Conservation (phyloP, 805 yeast genomes). For the Kuraishia capsulata region DNA sequence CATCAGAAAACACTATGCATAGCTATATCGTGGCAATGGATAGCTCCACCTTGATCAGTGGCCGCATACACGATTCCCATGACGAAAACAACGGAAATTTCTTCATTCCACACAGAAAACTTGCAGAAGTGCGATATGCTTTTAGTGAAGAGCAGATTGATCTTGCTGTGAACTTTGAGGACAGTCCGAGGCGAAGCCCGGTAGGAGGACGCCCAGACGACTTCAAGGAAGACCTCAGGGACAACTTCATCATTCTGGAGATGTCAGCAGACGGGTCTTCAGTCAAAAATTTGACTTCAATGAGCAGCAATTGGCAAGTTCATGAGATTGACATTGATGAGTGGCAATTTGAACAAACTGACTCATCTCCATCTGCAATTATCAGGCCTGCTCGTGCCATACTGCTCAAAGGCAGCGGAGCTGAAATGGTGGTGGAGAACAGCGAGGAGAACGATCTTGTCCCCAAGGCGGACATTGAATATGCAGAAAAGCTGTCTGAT, state of each 20-base stretch:
- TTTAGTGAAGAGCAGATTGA: constrained; percentile 9
- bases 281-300: background rate
- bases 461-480: constrained; percentile 13
- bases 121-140: constrained; percentile 2
- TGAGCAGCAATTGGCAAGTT: constrained; percentile 10
- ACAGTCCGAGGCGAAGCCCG: no score
- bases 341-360: constrained; percentile 2
- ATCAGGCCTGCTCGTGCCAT: constrained; percentile 4
- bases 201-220: background rate
- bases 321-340: constrained; percentile 5
- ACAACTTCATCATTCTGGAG: constrained; percentile 7
- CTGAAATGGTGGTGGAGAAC: constrained; percentile 14
- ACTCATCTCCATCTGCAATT: background rate
- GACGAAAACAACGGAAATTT: no score
- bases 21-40: background rate
- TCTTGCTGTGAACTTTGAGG: no score
- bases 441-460: constrained; percentile 9
- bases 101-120: background rate
- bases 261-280: constrained; percentile 5
- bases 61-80: background rate
- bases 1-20: no score
- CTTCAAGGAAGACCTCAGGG: constrained; percentile 1
- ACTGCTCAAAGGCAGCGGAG: constrained; percentile 11
- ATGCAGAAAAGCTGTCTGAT: constrained; percentile 10
- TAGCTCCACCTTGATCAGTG: background rate